A percentile compares a stretch with the other conserved stretches of the same genome.
Conservation (phyloP, 2,329 filamentous ascomycete genomes). For the Alternaria ethzedia region DNA sequence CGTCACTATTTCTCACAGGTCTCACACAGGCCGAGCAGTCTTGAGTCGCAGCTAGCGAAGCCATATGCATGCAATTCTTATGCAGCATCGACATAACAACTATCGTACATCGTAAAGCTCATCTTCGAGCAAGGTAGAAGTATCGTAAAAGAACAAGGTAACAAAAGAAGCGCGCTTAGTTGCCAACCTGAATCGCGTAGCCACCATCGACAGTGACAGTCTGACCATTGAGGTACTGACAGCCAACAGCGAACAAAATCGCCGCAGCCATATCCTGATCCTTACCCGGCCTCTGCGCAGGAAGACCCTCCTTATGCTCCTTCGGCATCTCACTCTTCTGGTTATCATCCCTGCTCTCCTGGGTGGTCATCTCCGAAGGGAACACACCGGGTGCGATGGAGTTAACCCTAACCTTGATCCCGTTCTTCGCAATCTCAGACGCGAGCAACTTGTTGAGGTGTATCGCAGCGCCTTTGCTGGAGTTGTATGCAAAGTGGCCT, state of each 20-base stretch:
- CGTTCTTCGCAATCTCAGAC: conserved; percentile 58
- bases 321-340: conserved; percentile 63
- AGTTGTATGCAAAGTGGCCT: conserved; percentile 57
- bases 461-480: conserved; percentile 58
- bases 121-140: neutral
- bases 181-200: conserved; percentile 50
- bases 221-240: conserved; percentile 58
- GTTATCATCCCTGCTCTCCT: conserved; percentile 55
- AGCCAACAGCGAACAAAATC: conserved; percentile 60
- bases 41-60: neutral
- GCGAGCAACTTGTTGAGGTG: conserved; percentile 64
- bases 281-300: conserved; percentile 60
- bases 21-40: neutral
- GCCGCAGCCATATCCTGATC: conserved; percentile 66
- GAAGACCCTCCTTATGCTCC: conserved; percentile 59
- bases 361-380: conserved; percentile 64
- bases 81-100: neutral
- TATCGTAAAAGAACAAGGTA: neutral
- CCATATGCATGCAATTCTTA: neutral
- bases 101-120: conserved; percentile 5
- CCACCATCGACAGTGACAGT: conserved; percentile 62
- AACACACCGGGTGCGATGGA: conserved; percentile 64
- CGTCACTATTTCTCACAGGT: neutral
- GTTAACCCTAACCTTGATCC: conserved; percentile 64
- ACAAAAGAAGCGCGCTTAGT: conserved; percentile 20